Base-by-base conservation (phyloP, 371 early-diverging fungal species). In the Circinella umbellata region DNA sequence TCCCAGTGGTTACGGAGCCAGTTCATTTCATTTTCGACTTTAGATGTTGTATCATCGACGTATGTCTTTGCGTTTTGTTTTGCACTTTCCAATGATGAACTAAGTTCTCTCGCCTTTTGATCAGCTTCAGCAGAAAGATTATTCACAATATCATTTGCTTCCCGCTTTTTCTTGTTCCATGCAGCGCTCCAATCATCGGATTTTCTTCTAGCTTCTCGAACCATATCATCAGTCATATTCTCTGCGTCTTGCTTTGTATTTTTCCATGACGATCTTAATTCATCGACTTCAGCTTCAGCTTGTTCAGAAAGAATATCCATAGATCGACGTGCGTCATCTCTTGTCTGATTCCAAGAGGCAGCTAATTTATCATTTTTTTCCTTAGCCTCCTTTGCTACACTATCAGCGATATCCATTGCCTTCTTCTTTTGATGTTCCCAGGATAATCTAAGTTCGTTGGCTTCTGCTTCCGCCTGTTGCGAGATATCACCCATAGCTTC, bases 311-410 rank as follows among this genome's bases (percentile, higher is more conserved):
- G 34, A 9, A 20, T 27, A 35, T 57, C 27, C 14, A 35, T 35
- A 57, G 57, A 7, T 9, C 27, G n/a, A 20, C 15, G 34, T 20
- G 57, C 57, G 11, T 57, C 34, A 14, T 27, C 4, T 6, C 17
- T 39, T 2, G 62, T 20, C 38, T 37, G 13, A 37, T 42, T 4
- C 62, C 62, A 37, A 37, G 42, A 17, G 10, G 4, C 38, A 18
- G 6, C 35, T 65, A 17, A 66, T 63, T n/a, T 67, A 46, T 36
- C 63, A n/a, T 6, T 42, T 11, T 42, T 42, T 42, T 42, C 42
- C 60, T 70, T 42, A 13, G 53, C 69, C 1, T 35, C 36, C 6
- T 57, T 66, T 6, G 69, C 55, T 14, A 70, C 64, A 15, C 68
- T 51, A 34, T 69, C 48, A 5, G 71, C 72, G 15, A 37, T 51